Evolutionary conservation across 2,329 filamentous ascomycete species (phyloP), one percentile per base, ranked within the genome.

Genomic region (Aspergillus cejpii): DNA sequence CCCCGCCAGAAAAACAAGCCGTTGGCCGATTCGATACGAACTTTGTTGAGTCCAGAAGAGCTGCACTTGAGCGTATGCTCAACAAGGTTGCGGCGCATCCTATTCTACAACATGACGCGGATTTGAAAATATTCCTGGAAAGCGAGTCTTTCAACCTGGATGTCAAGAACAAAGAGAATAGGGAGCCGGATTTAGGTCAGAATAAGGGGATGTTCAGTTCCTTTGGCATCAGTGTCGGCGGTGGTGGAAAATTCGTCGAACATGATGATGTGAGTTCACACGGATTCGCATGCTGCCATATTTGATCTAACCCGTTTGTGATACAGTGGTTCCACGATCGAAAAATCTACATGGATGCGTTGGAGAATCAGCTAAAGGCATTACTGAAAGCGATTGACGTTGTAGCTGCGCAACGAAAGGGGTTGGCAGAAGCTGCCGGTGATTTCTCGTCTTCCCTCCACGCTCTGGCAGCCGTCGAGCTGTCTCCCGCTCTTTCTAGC

Each of bases 1-100:
- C 92, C 6, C 92, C 92, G 0, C 92, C 92, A 1, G 92, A 98
- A 71, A 98, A 98, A 74, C 92, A 98, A 71, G 90, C 91, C 6
- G 87, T 98, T 44, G 91, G 91, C 49, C 83, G 92, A 29, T 98
- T 98, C 63, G 91, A 98, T 68, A 87, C 81, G 55, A 94, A 96
- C 66, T 98, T 98, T 68, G 89, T 98, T 51, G 92, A 98, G 68
- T 88, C 87, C 34, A 78, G 92, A 58, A 80, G 92, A 56, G 86
- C 89, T 50, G 92, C 92, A 11, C 72, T 98, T 47, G 92, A 98
- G 70, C 87, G 92, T 64, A 98, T 98, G 92, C 74, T 96, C 43
- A 97, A 96, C 78, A 97, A 95, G 74, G 92, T 83, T 48, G 88
- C 91, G 2, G 80, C 82, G 8, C 92, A 98, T 65, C 84, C 88